Conservation (phyloP, 2,329 filamentous ascomycete genomes). For the Neurospora crassa region DNA sequence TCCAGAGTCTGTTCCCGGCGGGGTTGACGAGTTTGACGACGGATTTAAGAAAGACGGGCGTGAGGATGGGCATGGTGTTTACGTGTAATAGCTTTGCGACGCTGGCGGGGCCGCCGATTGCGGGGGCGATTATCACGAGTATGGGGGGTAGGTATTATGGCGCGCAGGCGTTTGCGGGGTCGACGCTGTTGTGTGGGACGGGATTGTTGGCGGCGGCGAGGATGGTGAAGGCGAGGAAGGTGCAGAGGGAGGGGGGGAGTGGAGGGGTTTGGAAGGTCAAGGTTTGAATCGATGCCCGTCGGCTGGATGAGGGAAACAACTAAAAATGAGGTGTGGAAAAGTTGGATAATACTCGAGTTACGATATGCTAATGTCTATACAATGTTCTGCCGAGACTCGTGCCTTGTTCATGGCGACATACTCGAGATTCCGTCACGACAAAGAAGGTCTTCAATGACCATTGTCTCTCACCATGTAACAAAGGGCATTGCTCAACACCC, state of each 20-base stretch:
- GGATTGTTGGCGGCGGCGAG: conserved; percentile 30
- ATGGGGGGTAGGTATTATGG: conserved; percentile 33
- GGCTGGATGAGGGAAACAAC: too few relatives aligned
- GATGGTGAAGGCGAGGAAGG: conserved; percentile 27
- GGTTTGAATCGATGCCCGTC: conserved; percentile 18
- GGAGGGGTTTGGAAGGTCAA: conserved; percentile 27
- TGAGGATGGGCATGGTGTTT: conserved; percentile 50
- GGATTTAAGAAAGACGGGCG: conserved; percentile 41
- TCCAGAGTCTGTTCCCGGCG: conserved; percentile 59
- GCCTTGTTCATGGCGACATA: too few relatives aligned
- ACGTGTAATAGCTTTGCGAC: conserved; percentile 44
- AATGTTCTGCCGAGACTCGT: too few relatives aligned
- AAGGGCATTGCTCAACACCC: too few relatives aligned
- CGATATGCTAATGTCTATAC: too few relatives aligned
- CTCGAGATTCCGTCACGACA: too few relatives aligned
- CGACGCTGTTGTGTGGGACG: conserved; percentile 31
- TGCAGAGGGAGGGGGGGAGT: conserved; percentile 14
- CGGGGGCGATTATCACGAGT: conserved; percentile 37
- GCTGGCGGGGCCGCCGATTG: conserved; percentile 42
- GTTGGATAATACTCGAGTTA: too few relatives aligned
- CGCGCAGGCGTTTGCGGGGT: conserved; percentile 40
- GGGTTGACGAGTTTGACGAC: conserved; percentile 45
- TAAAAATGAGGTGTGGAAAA: too few relatives aligned
- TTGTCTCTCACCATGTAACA: too few relatives aligned
- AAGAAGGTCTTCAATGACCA: too few relatives aligned